Evolutionary conservation across 1,284 basidiomycete species (phyloP), one percentile per base, ranked within the genome.

Genomic region (Ceratobasidium sp.): DNA sequence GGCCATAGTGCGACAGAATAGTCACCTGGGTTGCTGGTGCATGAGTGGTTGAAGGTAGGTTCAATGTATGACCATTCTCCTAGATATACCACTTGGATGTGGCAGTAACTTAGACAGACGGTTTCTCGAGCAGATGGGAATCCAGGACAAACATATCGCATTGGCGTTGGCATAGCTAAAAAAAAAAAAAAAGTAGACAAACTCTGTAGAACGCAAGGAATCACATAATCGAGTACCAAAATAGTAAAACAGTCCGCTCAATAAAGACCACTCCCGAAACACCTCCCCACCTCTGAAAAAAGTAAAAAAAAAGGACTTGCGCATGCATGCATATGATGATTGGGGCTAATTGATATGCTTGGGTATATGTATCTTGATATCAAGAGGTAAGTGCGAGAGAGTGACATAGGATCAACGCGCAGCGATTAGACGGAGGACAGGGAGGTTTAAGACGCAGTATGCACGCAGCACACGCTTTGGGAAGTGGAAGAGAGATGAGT

Each of bases 291-390:
- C 47, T 62, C n/a, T 11, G 23, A 29, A 29, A 23, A 30, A 62
- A 36, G 44, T 19, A 13, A 21, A 52, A 33, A 21, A 50, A 50
- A 36, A 54, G n/a, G n/a, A n/a, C 29, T 54, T 54, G 52, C 52
- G 52, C 52, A 54, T 54, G 52, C 52, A 41, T 30, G 59, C 59
- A 62, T 62, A 62, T 47, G 59, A 27, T 39, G 49, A 59, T 62
- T 36, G 33, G 47, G 49, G 46, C 59, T 52, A 52, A 62, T 47
- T 62, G 47, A 52, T 62, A 62, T 62, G 59, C 59, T 62, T 46
- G 59, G 59, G 59, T 62, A 62, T 62, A 62, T 36, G 59, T 62
- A 62, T 62, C 59, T 62, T 62, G 59, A 62, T 62, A 62, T 62
- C 59, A 62, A 62, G 59, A 50, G 47, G 59, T 19, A 27, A n/a